Evolutionary conservation across 2,329 filamentous ascomycete genomes (phyloP).

Genomic region (Sclerotinia glacialis): DNA sequence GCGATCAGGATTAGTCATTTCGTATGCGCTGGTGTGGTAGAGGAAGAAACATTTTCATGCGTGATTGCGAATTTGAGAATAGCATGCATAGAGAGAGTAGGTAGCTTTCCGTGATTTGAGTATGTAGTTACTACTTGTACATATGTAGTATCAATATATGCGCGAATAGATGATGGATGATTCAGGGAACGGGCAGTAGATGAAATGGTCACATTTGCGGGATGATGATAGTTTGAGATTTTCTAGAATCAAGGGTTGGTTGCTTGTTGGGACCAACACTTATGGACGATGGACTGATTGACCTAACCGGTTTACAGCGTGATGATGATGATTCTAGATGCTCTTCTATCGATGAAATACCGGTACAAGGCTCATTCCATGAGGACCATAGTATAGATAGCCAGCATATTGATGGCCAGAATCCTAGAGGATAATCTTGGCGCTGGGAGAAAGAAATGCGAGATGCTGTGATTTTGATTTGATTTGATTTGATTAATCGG

Average conservation of each 20-base stretch:
- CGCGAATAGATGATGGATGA: not conserved
- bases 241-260: not conserved
- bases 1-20: not conserved
- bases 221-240: not conserved
- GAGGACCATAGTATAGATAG: not conserved
- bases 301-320: not conserved
- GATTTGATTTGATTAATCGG: too few species aligned
- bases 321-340: not conserved
- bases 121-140: too few species aligned
- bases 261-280: too few species aligned
- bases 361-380: not conserved
- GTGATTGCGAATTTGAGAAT: slow-evolving; percentile 1
- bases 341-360: not conserved
- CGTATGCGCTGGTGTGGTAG: not conserved
- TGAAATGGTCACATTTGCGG: not conserved
- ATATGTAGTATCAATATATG: too few species aligned
- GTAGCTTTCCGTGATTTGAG: not conserved
- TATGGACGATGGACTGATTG: not conserved
- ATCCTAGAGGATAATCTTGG: slow-evolving; percentile 1
- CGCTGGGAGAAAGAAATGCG: too few species aligned
- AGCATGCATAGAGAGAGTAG: not conserved
- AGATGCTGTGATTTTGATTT: too few species aligned
- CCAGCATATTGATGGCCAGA: not conserved
- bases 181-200: not conserved
- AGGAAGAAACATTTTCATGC: slow-evolving; percentile 2